Conservation (phyloP, 208 protist species). For the Leishmania guyanensis region DNA sequence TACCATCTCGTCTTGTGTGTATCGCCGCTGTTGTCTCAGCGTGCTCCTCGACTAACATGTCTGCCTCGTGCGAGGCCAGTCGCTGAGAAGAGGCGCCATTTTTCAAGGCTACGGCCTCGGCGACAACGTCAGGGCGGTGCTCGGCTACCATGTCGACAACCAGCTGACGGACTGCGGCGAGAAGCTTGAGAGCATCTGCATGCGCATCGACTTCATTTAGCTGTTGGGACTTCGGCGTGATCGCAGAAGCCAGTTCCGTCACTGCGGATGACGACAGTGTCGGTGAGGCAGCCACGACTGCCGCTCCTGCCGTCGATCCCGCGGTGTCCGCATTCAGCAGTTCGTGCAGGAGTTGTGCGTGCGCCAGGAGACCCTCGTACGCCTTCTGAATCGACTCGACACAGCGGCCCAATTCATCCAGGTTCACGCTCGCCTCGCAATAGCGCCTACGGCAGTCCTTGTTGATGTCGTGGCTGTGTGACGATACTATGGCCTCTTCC, state of each 20-base stretch:
- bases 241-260: background rate
- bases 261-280: background rate
- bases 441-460: background rate
- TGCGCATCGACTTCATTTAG: background rate
- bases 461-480: background rate
- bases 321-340: conserved; percentile 18
- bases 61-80: background rate
- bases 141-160: conserved; percentile 33
- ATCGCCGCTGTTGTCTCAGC: background rate
- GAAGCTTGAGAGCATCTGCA: conserved; percentile 10
- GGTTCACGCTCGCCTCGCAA: conserved; percentile 28
- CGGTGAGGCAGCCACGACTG: background rate
- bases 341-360: conserved; percentile 46
- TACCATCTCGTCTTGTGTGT: background rate
- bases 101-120: conserved; percentile 20
- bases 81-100: background rate
- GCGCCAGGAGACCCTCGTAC: conserved; percentile 51
- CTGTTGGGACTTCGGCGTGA: background rate
- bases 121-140: conserved; percentile 33
- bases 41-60: conserved; percentile 15
- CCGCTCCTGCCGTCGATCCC: background rate
- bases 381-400: conserved; percentile 62
- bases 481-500: background rate
- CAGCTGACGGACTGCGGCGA: conserved; percentile 14
- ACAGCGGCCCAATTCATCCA: conserved; percentile 53